Base-by-base conservation (phyloP, 2,329 filamentous ascomycete genomes). In the Rosellinia necatrix region DNA sequence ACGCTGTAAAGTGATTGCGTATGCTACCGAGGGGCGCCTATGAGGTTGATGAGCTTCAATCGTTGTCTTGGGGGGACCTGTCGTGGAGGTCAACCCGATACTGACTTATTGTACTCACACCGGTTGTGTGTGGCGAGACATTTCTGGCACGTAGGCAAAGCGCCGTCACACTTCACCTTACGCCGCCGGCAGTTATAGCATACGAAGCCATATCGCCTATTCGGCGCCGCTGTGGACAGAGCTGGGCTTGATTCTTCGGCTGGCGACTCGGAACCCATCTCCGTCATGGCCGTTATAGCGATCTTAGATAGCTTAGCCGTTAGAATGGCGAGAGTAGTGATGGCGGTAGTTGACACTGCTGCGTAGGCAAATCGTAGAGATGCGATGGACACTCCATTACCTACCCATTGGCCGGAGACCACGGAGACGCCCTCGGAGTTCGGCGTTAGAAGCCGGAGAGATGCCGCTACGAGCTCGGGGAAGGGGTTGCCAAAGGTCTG, bases 121-220 rank as follows among this genome's bases (percentile, higher is more conserved):
- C 17, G 13, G 13, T 47, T 30, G 35, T 30, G 6, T 6, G 43
- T 8, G 13, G 35, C 19, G 29, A 34, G 29, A 7, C 43, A 47
- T 47, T 32, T 47, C 12, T 19, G 29, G 25, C 43, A 47, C 9
- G 43, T 30, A 6, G 43, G 43, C 29, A 47, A 47, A 19, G 43
- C 43, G 3, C 43, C 43, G 19, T 47, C 43, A 30, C 43, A 47
- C 19, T 47, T 47, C 1, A 47, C 43, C 24, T 47, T 47, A 22
- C 43, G 43, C 15, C 35, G 43, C 19, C 43, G 29, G 29, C 43
- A 47, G 29, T 47, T 47, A 25, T 30, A 47, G 21, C 43, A 47
- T 4, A 30, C 43, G 29, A 47, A 47, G 43, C 43, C 43, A 13
- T 47, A 47, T 35, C 43, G n/a, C 15, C 43, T 47, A 6, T 30